A percentile compares a stretch with the other conserved stretches of the same genome.
phyloP scores from a whole-genome alignment of 2,329 filamentous ascomycete species.

The Cordyceps militaris region DNA sequence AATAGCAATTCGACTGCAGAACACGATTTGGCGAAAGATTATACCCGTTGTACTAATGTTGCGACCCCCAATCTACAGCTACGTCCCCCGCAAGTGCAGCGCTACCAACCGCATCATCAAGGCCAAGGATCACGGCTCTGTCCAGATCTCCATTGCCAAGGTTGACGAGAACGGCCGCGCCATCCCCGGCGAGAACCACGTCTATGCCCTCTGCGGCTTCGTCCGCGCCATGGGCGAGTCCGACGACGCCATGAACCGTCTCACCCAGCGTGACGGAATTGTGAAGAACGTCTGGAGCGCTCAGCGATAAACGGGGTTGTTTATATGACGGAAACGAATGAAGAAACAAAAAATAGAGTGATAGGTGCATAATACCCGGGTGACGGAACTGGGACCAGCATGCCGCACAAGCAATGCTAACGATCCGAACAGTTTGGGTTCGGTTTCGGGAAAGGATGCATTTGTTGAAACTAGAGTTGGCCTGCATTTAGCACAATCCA shows the following conservation, averaged over 20 bases:
- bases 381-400: constrained; percentile 1
- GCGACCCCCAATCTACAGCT: constrained; percentile 46
- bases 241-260: constrained; percentile 92
- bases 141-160: constrained; percentile 95
- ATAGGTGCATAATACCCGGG: constrained; percentile 17
- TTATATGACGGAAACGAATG: background rate
- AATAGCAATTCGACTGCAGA: constrained; percentile 4
- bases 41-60: constrained; percentile 20
- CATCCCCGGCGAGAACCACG: constrained; percentile 89
- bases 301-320: constrained; percentile 46
- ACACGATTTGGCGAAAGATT: constrained; percentile 12
- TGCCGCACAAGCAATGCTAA: constrained; percentile 5
- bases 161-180: constrained; percentile 98
- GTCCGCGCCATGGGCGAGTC: constrained; percentile 96
- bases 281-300: constrained; percentile 96
- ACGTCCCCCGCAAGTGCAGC: constrained; percentile 98
- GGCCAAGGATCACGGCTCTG: constrained; percentile 98
- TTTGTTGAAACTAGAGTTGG: constrained; percentile 36
- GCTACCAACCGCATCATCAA: constrained; percentile 99
- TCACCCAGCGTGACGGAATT: constrained; percentile 92
- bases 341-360: constrained; percentile 15
- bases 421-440: constrained; percentile 21
- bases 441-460: constrained; percentile 31
- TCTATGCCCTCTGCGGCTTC: constrained; percentile 96
- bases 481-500: constrained; percentile 37